Percentiles rank a stretch among this genome's conserved stretches.
These are phyloP conservation scores for Trichophyton verrucosum DNA, from an alignment of 2,329 filamentous ascomycete genomes.

Conservation along the genomic window DNA sequence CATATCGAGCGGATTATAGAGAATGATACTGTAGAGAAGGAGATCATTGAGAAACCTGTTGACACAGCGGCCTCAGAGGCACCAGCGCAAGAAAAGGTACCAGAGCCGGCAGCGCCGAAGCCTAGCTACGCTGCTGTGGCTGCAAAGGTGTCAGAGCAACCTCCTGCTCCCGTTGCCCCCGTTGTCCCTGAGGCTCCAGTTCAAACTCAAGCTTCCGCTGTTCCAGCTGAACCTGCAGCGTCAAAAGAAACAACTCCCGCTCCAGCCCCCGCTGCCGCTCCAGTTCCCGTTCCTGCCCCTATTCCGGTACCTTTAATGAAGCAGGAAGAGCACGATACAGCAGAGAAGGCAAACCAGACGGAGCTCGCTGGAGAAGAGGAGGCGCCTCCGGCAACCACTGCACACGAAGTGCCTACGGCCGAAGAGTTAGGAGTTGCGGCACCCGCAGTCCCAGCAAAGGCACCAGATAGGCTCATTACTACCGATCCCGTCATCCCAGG, in stretches of 20 bases:
- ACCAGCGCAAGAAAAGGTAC: not conserved
- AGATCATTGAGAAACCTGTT: constrained; percentile 1
- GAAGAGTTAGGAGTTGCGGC: not conserved
- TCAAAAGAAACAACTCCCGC: not conserved
- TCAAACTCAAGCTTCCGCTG: not conserved
- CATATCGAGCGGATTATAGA: not conserved
- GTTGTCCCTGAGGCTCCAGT: not conserved
- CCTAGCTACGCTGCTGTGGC: not conserved
- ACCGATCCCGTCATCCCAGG: not conserved
- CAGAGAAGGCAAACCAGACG: not conserved
- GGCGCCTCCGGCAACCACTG: not conserved
- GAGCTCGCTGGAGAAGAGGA: not conserved
- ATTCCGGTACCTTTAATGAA: not conserved
- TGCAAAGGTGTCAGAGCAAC: not conserved
- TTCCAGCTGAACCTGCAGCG: not conserved
- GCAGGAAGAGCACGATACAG: not conserved
- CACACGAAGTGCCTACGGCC: not conserved
- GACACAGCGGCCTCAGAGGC: not conserved
- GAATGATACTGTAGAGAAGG: not conserved
- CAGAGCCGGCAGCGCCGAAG: not conserved
- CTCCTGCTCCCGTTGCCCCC: not conserved
- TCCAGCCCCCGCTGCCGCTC: not conserved
- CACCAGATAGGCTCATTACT: not conserved
- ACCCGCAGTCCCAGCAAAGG: not conserved
- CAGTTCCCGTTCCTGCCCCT: not conserved